phyloP scores from a whole-genome alignment of 495 filamentous ascomycete genomes.

The Penicillium paxilli region DNA sequence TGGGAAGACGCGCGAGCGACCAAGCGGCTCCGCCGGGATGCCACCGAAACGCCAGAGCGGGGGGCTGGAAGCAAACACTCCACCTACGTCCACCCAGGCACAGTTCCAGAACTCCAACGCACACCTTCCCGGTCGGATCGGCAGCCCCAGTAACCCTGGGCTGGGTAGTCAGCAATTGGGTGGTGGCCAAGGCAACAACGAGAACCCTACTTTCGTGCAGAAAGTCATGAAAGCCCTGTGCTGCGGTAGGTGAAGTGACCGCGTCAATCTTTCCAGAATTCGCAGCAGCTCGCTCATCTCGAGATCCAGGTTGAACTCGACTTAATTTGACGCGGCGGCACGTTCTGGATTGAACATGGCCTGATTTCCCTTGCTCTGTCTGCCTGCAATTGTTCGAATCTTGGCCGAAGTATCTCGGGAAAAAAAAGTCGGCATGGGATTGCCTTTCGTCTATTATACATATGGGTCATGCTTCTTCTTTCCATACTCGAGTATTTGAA shows the following conservation, averaged over 20 bases:
- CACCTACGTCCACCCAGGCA: conserved; percentile 80
- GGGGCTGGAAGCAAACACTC: conserved; percentile 74
- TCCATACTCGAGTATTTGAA: conserved; percentile 13
- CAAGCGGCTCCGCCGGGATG: conserved; percentile 72
- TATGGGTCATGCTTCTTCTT: conserved; percentile 9
- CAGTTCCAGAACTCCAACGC: conserved; percentile 90
- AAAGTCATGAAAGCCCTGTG: conserved; percentile 82
- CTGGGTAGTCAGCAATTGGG: conserved; percentile 50
- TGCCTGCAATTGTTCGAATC: conserved; percentile 32
- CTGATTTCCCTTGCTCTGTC: conserved; percentile 18
- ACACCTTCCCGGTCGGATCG: conserved; percentile 70
- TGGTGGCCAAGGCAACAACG: conserved; percentile 41
- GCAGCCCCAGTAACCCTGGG: conserved; percentile 55
- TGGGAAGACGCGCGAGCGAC: conserved; percentile 76
- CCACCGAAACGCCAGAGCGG: conserved; percentile 73
- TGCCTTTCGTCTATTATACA: conserved; percentile 18
- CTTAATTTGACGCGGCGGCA: conserved; percentile 16
- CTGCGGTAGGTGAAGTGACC: conserved; percentile 63
- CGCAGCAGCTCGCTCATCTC: conserved; percentile 27
- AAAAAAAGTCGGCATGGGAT: conserved; percentile 24
- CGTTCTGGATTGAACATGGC: conserved; percentile 16
- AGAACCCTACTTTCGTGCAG: conserved; percentile 53
- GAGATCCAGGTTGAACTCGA: conserved; percentile 34
- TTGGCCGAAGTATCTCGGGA: conserved; percentile 16
- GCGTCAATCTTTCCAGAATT: conserved; percentile 6